These are phyloP conservation scores for Metschnikowia kunwiensis DNA, from an alignment of 805 yeast species.

Conservation along the genomic window DNA sequence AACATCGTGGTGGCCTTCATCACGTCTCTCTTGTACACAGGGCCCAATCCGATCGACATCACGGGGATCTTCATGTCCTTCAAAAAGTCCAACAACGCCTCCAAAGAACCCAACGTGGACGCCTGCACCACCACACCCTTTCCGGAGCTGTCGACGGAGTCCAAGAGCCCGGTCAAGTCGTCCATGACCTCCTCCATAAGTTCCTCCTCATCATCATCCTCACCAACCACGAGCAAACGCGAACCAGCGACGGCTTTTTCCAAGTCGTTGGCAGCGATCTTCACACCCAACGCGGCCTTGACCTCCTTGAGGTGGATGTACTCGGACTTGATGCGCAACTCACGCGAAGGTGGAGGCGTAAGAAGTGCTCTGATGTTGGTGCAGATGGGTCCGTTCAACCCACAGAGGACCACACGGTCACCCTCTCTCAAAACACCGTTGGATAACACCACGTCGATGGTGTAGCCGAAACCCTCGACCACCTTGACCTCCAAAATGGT, in stretches of 20 bases:
- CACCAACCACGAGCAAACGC: conserved; percentile 88
- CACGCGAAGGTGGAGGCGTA: conserved; percentile 97
- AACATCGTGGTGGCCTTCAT: conserved; percentile 97
- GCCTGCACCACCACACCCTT: conserved; percentile 99
- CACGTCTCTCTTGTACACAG: conserved; percentile 96
- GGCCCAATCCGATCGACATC: conserved; percentile 97
- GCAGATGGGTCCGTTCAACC: conserved; percentile 97
- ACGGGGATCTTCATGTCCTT: conserved; percentile 99
- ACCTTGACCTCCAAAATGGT: conserved; percentile 97
- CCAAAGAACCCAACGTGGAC: conserved; percentile 95
- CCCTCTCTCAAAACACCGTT: conserved; percentile 95
- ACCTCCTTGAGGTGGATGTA: conserved; percentile 96
- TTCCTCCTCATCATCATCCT: conserved; percentile 97
- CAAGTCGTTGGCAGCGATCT: conserved; percentile 95
- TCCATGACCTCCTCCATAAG: conserved; percentile 98
- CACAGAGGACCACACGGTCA: conserved; percentile 93
- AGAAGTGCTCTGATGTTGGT: conserved; percentile 92
- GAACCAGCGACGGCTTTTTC: conserved; percentile 99
- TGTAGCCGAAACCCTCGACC: conserved; percentile 97
- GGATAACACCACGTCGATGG: conserved; percentile 96
- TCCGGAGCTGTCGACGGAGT: conserved; percentile 92
- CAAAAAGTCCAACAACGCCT: conserved; percentile 93
- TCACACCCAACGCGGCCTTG: conserved; percentile 98
- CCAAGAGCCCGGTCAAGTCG: conserved; percentile 90
- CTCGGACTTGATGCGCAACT: conserved; percentile 93